These are phyloP conservation scores for Tinospora cordifolia DNA, from an alignment of 164 flowering plant genomes.

Conservation along the genomic window DNA sequence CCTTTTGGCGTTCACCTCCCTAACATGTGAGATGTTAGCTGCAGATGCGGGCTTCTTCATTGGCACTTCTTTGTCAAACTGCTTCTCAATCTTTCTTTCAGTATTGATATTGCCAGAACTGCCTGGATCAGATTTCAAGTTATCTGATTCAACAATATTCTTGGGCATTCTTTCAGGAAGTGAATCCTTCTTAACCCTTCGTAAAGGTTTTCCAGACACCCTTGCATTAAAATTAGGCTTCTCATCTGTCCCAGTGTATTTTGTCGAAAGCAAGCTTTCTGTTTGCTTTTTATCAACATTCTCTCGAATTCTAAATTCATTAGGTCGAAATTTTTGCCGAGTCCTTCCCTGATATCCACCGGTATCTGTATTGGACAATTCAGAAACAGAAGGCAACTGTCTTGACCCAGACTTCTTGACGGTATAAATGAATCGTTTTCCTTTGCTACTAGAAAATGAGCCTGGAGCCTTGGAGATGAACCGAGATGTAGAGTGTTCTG, in stretches of 20 bases:
- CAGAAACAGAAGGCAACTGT: constrained; percentile 34
- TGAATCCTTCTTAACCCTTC: constrained; percentile 34
- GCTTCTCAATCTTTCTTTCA: constrained; percentile 36
- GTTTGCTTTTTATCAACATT: constrained; percentile 46
- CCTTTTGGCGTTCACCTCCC: constrained; percentile 41
- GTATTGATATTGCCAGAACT: constrained; percentile 29
- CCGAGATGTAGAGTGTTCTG: constrained; percentile 22
- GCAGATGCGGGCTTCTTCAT: constrained; percentile 23
- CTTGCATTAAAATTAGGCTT: constrained; percentile 33
- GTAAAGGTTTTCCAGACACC: constrained; percentile 23
- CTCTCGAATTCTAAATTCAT: constrained; percentile 70
- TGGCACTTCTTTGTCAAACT: constrained; percentile 30
- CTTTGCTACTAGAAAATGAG: constrained; percentile 35
- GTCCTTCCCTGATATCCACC: constrained; percentile 55
- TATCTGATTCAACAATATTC: constrained; percentile 35
- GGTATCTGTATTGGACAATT: constrained; percentile 30
- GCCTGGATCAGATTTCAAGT: constrained; percentile 20
- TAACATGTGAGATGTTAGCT: constrained; percentile 23
- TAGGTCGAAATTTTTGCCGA: constrained; percentile 42
- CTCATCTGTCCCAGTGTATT: constrained; percentile 30
- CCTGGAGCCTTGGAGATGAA: constrained; percentile 35
- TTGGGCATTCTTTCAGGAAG: constrained; percentile 28
- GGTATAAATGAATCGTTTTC: constrained; percentile 41
- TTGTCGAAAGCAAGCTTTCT: constrained; percentile 24
- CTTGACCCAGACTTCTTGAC: constrained; percentile 43